A percentile compares a stretch with the other conserved stretches of the same genome.
Evolutionary conservation across 2,329 filamentous ascomycete species (phyloP).

Genomic region (Gaeumannomyces tritici): DNA sequence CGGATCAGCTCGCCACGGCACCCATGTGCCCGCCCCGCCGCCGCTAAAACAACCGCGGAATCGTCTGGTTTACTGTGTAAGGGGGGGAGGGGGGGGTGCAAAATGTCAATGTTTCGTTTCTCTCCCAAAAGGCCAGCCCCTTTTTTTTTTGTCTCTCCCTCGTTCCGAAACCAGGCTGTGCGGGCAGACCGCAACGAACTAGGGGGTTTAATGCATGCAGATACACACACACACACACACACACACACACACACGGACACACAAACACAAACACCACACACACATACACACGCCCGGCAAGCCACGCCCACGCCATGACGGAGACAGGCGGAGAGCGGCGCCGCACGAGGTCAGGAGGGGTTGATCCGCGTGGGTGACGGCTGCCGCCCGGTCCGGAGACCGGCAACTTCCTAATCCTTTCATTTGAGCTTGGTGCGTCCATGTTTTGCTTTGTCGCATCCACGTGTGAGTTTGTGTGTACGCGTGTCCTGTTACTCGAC

Average conservation of each 20-base stretch:
- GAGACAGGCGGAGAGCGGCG: not conserved
- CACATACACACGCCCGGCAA: not conserved
- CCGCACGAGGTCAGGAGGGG: not conserved
- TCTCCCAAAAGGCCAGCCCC: too few relatives aligned
- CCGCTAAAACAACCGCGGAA: not conserved
- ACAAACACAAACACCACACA: not conserved
- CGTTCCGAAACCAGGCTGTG: not conserved
- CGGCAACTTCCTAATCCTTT: not conserved
- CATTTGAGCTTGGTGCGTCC: not conserved
- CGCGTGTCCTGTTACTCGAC: not conserved
- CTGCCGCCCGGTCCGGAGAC: not conserved
- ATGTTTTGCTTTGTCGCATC: not conserved
- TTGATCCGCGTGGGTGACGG: not conserved
- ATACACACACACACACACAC: not conserved
- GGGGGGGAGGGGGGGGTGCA: not conserved
- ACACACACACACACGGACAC: too few relatives aligned
- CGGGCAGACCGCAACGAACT: not conserved
- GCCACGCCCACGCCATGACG: too few relatives aligned
- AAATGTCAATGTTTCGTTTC: not conserved
- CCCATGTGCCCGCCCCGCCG: not conserved
- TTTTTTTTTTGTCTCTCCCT: too few relatives aligned
- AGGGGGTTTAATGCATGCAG: not conserved
- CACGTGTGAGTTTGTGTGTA: too few relatives aligned
- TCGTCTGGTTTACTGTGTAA: not conserved
- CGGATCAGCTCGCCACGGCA: not conserved